These are phyloP conservation scores for Arachnopeziza araneosa DNA, from an alignment of 2,329 filamentous ascomycete species.

Conservation along the genomic window DNA sequence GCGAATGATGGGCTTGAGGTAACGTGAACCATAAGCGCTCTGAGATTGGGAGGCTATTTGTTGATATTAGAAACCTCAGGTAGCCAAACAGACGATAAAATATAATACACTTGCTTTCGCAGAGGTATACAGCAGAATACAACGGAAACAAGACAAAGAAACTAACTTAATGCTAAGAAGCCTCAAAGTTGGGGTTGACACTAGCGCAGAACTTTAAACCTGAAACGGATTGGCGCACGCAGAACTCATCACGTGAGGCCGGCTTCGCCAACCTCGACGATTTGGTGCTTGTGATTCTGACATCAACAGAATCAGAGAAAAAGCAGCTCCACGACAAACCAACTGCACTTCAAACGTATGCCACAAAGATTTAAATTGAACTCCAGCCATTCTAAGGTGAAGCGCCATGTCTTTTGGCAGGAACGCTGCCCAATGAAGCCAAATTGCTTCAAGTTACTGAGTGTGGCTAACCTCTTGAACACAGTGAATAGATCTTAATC, in stretches of 20 bases:
- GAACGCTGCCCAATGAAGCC: not conserved
- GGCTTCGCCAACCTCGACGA: not conserved
- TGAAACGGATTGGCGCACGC: not conserved
- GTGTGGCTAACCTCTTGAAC: conserved; percentile 1
- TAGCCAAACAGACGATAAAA: too few relatives aligned
- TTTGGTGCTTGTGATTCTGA: not conserved
- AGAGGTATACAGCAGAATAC: too few relatives aligned
- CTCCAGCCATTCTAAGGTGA: conserved; percentile 5
- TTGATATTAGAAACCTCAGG: too few relatives aligned
- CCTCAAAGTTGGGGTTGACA: not conserved
- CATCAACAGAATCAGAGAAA: not conserved
- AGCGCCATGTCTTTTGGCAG: not conserved
- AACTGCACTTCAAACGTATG: conserved; percentile 12
- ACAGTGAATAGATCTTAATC: conserved; percentile 2
- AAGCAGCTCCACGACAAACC: conserved; percentile 18
- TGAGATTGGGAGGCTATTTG: too few relatives aligned
- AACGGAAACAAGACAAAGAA: too few relatives aligned
- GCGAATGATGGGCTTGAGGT: too few relatives aligned
- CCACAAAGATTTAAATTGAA: not conserved
- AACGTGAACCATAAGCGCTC: too few relatives aligned
- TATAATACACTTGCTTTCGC: too few relatives aligned
- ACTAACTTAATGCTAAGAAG: too few relatives aligned
- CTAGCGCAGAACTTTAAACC: not conserved
- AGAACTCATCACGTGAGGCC: not conserved
- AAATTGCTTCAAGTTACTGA: not conserved